A percentile compares a stretch with the other conserved stretches of the same genome.
Conservation (phyloP, 768 basidiomycete species). For the Hygrophorus russula region DNA sequence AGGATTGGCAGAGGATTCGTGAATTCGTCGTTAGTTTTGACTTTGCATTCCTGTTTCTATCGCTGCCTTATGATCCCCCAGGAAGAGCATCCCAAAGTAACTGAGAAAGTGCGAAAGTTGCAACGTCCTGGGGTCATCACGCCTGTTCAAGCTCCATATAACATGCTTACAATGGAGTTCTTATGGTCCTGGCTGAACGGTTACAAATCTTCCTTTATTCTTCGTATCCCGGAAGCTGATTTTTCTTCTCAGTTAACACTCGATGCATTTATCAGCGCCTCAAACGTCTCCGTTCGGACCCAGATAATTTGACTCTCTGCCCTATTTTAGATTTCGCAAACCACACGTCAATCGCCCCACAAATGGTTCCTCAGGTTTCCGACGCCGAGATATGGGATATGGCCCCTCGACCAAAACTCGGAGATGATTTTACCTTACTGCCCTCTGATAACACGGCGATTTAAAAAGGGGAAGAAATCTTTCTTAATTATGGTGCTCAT, state of each 20-base stretch:
- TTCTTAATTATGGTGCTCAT: conserved; percentile 73
- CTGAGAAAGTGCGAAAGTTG: too few relatives aligned
- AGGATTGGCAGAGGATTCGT: conserved; percentile 47
- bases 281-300: conserved; percentile 33
- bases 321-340: conserved; percentile 91
- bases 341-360: conserved; percentile 33
- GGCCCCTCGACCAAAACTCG: conserved; percentile 21
- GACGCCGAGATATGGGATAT: conserved; percentile 25
- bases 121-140: conserved; percentile 13
- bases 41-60: neutral
- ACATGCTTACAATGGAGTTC: conserved; percentile 30
- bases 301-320: conserved; percentile 77
- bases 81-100: conserved; percentile 13
- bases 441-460: conserved; percentile 34
- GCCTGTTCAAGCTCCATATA: neutral
- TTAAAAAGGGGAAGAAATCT: conserved; percentile 50
- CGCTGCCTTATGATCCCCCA: conserved; percentile 9
- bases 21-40: conserved; percentile 39
- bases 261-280: conserved; percentile 73
- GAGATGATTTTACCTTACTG: conserved; percentile 39
- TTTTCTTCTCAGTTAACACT: conserved; percentile 62
- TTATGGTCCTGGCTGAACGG: conserved; percentile 93
- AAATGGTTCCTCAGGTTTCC: conserved; percentile 31
- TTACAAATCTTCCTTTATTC: conserved; percentile 18
- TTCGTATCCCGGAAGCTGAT: neutral